Percentiles rank a stretch among this genome's conserved stretches.
These are phyloP conservation scores for Suillus subalutaceus DNA, from an alignment of 768 basidiomycete species.

Conservation along the genomic window DNA sequence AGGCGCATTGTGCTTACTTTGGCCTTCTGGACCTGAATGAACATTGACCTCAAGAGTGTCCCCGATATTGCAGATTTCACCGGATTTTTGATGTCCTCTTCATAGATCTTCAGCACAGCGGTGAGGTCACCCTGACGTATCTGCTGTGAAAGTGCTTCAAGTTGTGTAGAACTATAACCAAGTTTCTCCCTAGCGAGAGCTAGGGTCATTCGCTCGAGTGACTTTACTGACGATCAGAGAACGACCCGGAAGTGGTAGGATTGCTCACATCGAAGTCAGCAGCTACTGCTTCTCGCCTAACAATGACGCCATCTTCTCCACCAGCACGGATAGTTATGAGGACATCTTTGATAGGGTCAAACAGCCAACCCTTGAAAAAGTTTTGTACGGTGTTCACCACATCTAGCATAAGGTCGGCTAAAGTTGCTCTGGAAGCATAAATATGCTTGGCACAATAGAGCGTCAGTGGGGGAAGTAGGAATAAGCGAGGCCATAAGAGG, in stretches of 20 bases:
- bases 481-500: conserved; percentile 79
- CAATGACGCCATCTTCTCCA: conserved; percentile 72
- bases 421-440: conserved; percentile 61
- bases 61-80: conserved; percentile 80
- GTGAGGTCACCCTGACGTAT: conserved; percentile 85
- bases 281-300: conserved; percentile 78
- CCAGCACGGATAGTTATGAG: conserved; percentile 82
- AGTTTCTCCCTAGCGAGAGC: conserved; percentile 84
- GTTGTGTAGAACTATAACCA: conserved; percentile 60
- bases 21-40: conserved; percentile 95
- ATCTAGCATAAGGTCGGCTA: conserved; percentile 60
- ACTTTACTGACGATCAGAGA: conserved; percentile 46
- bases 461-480: conserved; percentile 73
- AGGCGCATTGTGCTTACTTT: conserved; percentile 54
- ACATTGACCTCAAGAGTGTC: conserved; percentile 77
- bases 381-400: conserved; percentile 66
- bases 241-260: conserved; percentile 2
- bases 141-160: conserved; percentile 64
- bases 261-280: conserved; percentile 79
- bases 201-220: conserved; percentile 90
- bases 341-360: conserved; percentile 85
- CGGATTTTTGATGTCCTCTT: conserved; percentile 90
- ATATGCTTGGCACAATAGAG: conserved; percentile 52
- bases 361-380: conserved; percentile 81
- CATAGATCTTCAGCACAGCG: conserved; percentile 83